Evolutionary conservation across 192 early-diverging fungal species (phyloP), one percentile per base, ranked within the genome.

Genomic region (Backusella westeae): DNA sequence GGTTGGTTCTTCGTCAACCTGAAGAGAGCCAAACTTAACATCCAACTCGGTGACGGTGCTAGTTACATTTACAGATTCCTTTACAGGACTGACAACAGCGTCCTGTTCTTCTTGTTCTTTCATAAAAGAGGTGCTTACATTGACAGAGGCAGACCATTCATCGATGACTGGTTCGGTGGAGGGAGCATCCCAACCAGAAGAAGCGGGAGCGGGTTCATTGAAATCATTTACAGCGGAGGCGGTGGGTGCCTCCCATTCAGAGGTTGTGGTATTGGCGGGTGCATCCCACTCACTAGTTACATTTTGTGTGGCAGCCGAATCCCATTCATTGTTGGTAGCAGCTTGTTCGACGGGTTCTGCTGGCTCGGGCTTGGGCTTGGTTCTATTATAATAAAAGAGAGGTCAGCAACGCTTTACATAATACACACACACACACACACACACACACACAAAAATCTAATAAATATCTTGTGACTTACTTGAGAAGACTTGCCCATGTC

Each of bases 51-150:
- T 87, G 7, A 93, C 70, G 34, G 87, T 79, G 7, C 91, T 81
- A 53, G 81, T 86, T 91, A 97, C 94, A 34, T 96, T 93, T 17
- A 96, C 94, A 41, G 95, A 86, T 26, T 91, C 91, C 79, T 96
- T 63, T 63, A 34, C 15, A n/a, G 67, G 67, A 9, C 67, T 38
- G 44, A 39, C 21, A 70, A 74, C 79, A 21, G 2, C 39, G 0
- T 72, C 70, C 4, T 32, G 23, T 53, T 44, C 44, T 15, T 79
- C 82, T 10, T 75, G 63, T 32, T 79, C 75, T 5, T 52, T 46
- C 67, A 36, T 52, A 10, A 39, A 52, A 17, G n/a, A 34, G 4
- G 72, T 8, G 53, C 6, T 49, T 69, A 66, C 19, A 68, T 69
- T 69, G 6, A 49, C 72, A 26, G 73, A 19, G 0, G 74, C 36